These are phyloP conservation scores for Phytophthora sansomeana DNA, from an alignment of 352 stramenopile species.

Conservation along the genomic window DNA sequence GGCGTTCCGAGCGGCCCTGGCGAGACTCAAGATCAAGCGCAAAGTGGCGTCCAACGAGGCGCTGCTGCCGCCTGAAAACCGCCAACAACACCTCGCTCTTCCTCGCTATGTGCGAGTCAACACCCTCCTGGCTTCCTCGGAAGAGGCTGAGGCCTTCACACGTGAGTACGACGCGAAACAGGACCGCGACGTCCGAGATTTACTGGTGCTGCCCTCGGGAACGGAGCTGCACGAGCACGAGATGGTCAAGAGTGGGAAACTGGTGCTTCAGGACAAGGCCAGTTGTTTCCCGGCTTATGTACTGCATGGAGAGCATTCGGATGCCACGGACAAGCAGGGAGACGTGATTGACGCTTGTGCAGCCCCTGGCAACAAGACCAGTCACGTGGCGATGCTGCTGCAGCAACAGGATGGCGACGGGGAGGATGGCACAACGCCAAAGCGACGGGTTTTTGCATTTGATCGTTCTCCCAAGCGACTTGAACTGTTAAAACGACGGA, in stretches of 20 bases:
- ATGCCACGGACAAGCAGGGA: conserved; percentile 55
- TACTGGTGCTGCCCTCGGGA: conserved; percentile 92
- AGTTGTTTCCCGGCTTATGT: conserved; percentile 98
- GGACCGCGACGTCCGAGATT: conserved; percentile 89
- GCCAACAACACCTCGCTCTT: conserved; percentile 68
- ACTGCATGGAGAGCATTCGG: conserved; percentile 81
- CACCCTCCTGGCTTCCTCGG: conserved; percentile 72
- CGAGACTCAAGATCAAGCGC: conserved; percentile 83
- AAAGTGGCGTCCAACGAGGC: conserved; percentile 84
- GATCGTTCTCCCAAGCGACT: conserved; percentile 92
- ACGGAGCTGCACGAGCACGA: conserved; percentile 89
- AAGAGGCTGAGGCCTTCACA: conserved; percentile 58
- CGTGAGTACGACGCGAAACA: conserved; percentile 62
- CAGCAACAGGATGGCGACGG: conserved; percentile 67
- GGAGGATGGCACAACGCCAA: conserved; percentile 31
- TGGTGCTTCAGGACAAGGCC: conserved; percentile 98
- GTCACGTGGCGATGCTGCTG: conserved; percentile 95
- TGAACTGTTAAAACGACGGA: conserved; percentile 89
- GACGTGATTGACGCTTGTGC: conserved; percentile 97
- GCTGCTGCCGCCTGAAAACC: conserved; percentile 82
- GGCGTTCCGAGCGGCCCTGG: conserved; percentile 75
- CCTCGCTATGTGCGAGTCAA: conserved; percentile 96
- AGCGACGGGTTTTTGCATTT: conserved; percentile 94
- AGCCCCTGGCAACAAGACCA: conserved; percentile 99
- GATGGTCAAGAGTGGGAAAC: conserved; percentile 82